A percentile compares a stretch with the other conserved stretches of the same genome.
Evolutionary conservation across 768 basidiomycete genomes (phyloP).

Genomic region (Russula lepida): DNA sequence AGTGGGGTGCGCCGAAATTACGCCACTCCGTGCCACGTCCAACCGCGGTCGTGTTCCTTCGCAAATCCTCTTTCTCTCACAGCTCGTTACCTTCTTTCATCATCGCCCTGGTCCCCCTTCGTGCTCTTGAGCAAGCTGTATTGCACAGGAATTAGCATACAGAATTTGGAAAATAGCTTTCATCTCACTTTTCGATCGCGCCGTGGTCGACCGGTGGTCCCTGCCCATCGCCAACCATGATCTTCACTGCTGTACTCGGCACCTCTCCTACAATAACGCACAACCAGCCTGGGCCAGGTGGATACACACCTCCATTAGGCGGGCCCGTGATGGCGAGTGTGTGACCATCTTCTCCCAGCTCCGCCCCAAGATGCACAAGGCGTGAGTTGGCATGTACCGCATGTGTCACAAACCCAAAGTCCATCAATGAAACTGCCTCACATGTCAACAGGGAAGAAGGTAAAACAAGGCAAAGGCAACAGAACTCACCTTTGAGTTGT

Average conservation of each 20-base stretch:
- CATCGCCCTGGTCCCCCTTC: not conserved
- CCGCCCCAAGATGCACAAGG: constrained; percentile 53
- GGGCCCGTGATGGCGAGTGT: constrained; percentile 56
- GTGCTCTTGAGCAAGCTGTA: constrained; percentile 43
- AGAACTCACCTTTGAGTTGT: constrained; percentile 42
- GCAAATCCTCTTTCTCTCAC: not conserved
- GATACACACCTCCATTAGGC: constrained; percentile 55
- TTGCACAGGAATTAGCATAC: not conserved
- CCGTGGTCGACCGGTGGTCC: constrained; percentile 49
- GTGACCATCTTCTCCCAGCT: constrained; percentile 36
- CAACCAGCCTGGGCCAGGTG: constrained; percentile 76
- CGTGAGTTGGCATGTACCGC: constrained; percentile 68
- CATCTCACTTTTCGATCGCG: constrained; percentile 51
- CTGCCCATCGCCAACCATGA: constrained; percentile 62
- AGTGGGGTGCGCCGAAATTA: constrained; percentile 1
- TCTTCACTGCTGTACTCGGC: constrained; percentile 51
- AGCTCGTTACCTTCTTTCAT: constrained; percentile 7
- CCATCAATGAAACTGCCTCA: constrained; percentile 60
- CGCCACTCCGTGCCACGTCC: not conserved
- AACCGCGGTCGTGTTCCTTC: not conserved
- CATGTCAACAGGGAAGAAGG: not conserved
- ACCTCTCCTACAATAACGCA: constrained; percentile 58
- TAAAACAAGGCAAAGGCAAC: not conserved
- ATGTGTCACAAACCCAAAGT: constrained; percentile 76
- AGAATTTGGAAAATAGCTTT: not conserved